Conservation (phyloP, 1,284 basidiomycete genomes). For the Vanrija sp. region DNA sequence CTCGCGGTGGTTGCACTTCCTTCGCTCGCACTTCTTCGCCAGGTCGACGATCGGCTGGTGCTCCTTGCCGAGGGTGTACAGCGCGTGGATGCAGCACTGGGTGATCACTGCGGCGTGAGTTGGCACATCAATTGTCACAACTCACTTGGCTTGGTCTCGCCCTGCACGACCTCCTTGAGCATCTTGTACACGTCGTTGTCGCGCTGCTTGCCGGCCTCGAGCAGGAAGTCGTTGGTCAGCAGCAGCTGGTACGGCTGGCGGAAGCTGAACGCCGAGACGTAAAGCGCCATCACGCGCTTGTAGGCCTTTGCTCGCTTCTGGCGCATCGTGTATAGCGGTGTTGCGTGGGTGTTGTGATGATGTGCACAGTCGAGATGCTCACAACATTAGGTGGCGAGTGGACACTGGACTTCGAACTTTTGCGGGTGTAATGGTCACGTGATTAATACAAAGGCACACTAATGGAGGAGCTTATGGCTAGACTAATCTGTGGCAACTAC, state of each 20-base stretch:
- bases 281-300: constrained; percentile 84
- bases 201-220: constrained; percentile 58
- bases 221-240: constrained; percentile 79
- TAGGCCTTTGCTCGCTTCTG: constrained; percentile 91
- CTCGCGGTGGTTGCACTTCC: constrained; percentile 91
- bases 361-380: not conserved
- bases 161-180: constrained; percentile 70
- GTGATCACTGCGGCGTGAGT: constrained; percentile 72
- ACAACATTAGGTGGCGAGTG: no score
- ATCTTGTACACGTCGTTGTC: constrained; percentile 64
- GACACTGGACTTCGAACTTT: no score
- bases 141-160: constrained; percentile 82
- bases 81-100: constrained; percentile 86
- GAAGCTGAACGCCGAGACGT: constrained; percentile 79
- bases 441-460: no score
- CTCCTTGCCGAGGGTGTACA: constrained; percentile 72
- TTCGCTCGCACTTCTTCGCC: constrained; percentile 85
- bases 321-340: constrained; percentile 58
- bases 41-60: constrained; percentile 71
- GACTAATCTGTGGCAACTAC: no score
- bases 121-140: constrained; percentile 9
- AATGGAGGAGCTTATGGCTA: no score
- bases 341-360: not conserved
- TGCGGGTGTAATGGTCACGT: not conserved
- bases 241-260: constrained; percentile 86